Evolutionary conservation across 495 filamentous ascomycete genomes (phyloP).

Genomic region (Neurospora sp.): DNA sequence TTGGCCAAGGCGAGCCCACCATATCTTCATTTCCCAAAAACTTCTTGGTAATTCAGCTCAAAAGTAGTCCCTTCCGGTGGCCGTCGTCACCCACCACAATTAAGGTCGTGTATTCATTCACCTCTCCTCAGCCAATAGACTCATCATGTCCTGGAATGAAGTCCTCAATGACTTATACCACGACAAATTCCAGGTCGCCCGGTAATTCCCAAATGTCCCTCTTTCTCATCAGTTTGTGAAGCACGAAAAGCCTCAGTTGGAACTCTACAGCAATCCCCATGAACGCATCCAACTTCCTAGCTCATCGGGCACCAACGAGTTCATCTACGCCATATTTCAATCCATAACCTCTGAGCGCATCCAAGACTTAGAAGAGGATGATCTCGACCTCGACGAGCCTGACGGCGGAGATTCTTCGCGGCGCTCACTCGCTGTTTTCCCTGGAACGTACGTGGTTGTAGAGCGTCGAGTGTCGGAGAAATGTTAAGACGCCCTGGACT

Average conservation of each 20-base stretch:
- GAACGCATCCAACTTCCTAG: background rate
- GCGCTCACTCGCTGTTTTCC: background rate
- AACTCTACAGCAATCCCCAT: background rate
- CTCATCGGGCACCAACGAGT: background rate
- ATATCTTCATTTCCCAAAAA: no score
- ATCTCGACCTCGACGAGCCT: background rate
- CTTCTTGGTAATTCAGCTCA: no score
- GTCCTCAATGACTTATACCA: background rate
- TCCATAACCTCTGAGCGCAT: background rate
- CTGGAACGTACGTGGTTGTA: background rate
- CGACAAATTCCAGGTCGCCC: background rate
- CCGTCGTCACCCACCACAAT: background rate
- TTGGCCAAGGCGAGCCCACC: no score
- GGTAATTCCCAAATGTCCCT: background rate
- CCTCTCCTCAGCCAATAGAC: background rate
- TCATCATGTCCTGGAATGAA: background rate
- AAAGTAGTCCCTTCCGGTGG: no score
- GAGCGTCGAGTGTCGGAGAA: background rate
- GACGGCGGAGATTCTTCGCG: background rate
- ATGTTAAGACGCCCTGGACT: background rate
- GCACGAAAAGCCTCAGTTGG: background rate
- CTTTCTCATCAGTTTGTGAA: background rate
- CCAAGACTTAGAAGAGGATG: background rate
- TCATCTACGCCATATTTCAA: background rate
- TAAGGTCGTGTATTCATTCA: background rate